phyloP scores from a whole-genome alignment of 345 rosid species.

The Aquilaria malaccensis region DNA sequence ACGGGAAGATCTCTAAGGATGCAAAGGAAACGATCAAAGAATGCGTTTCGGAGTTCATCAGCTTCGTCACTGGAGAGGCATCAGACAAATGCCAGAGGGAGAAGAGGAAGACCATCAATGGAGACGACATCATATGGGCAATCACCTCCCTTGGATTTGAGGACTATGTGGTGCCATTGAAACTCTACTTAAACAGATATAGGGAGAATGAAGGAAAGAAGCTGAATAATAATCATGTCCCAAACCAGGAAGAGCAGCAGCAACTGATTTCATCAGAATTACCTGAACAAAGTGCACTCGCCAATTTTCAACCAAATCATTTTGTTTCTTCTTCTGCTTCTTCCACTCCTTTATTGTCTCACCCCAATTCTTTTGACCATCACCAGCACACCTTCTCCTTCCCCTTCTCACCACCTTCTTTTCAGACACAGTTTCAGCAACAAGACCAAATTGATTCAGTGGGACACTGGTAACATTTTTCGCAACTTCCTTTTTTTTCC shows the following conservation, averaged over 20 bases:
- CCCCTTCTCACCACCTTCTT: constrained; percentile 48
- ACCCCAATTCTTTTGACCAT: constrained; percentile 28
- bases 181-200: constrained; percentile 46
- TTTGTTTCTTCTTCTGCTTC: constrained; percentile 32
- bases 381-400: constrained; percentile 43
- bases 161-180: constrained; percentile 50
- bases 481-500: not conserved
- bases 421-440: constrained; percentile 55
- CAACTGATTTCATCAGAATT: constrained; percentile 23
- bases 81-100: constrained; percentile 70
- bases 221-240: constrained; percentile 28
- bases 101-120: constrained; percentile 64
- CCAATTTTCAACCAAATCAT: constrained; percentile 16
- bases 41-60: constrained; percentile 70
- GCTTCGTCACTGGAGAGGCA: constrained; percentile 67
- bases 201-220: constrained; percentile 63
- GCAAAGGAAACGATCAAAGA: constrained; percentile 70
- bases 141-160: constrained; percentile 66
- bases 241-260: constrained; percentile 19
- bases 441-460: constrained; percentile 55
- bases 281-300: constrained; percentile 24
- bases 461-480: constrained; percentile 33
- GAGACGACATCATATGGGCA: constrained; percentile 72
- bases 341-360: constrained; percentile 32
- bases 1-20: constrained; percentile 65